Evolutionary conservation across 2,329 filamentous ascomycete species (phyloP).

Genomic region (Plectosphaerella sp.): DNA sequence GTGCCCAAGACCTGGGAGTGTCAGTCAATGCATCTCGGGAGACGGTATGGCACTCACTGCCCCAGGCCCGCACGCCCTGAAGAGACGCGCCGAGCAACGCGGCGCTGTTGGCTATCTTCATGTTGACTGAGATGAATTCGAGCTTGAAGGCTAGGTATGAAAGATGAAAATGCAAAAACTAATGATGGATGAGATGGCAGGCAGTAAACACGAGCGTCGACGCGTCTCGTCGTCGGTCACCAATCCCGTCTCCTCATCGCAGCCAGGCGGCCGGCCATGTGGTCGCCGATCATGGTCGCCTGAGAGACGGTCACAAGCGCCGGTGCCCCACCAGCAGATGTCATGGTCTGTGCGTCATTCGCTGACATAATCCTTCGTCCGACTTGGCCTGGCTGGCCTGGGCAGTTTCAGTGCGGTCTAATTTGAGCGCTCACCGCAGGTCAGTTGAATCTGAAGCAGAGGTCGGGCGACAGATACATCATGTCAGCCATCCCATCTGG

Average conservation of each 20-base stretch:
- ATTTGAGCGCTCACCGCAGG: too few relatives aligned
- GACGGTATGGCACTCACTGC: conserved; percentile 26
- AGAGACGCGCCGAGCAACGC: conserved; percentile 23
- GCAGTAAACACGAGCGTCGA: neutral
- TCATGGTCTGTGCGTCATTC: neutral
- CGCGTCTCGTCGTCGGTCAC: neutral
- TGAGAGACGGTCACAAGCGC: neutral
- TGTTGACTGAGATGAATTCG: conserved; percentile 8
- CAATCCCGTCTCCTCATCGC: neutral
- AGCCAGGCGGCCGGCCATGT: neutral
- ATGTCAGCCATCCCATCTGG: too few relatives aligned
- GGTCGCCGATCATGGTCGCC: neutral
- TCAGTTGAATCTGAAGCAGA: too few relatives aligned
- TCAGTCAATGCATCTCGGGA: conserved; percentile 18
- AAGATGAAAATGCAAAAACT: neutral
- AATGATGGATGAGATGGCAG: neutral
- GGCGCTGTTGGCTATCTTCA: conserved; percentile 22
- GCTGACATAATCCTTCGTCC: too few relatives aligned
- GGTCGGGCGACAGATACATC: too few relatives aligned
- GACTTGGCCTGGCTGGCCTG: too few relatives aligned
- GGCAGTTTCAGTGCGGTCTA: too few relatives aligned
- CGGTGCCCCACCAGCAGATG: too few relatives aligned
- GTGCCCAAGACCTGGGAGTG: conserved; percentile 52
- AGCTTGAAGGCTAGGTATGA: neutral
- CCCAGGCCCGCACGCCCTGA: conserved; percentile 33